These are phyloP conservation scores for Ensete glaucum DNA, from an alignment of 176 grass and related monocot genomes.

Conservation along the genomic window DNA sequence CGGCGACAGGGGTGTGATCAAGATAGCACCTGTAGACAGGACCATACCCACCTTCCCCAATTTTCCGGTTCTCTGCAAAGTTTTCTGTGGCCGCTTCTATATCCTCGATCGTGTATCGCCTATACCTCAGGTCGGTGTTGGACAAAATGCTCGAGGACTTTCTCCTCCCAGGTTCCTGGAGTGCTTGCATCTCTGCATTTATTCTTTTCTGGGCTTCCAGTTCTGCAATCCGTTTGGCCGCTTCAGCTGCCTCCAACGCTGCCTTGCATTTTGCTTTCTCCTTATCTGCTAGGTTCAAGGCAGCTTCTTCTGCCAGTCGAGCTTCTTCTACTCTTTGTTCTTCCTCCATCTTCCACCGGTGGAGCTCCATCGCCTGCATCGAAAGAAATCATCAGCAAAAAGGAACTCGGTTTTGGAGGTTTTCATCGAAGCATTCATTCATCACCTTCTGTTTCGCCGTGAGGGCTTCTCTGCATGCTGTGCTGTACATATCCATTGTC, in stretches of 20 bases:
- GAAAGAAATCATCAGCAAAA: background rate
- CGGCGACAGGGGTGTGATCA: background rate
- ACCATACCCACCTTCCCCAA: constrained; percentile 7
- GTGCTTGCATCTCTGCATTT: background rate
- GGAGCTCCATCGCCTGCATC: background rate
- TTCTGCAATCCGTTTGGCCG: background rate
- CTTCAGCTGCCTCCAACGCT: background rate
- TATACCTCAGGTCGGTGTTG: background rate
- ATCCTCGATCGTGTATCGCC: background rate
- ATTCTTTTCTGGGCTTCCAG: constrained; percentile 1
- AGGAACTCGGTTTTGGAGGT: background rate
- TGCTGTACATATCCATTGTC: constrained; percentile 4
- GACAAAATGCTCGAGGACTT: background rate
- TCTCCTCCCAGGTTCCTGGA: background rate
- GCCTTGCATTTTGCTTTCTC: background rate
- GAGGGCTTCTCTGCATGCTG: constrained; percentile 1
- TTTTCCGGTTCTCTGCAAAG: background rate
- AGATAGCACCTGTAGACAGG: constrained; percentile 6
- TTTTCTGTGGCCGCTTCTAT: background rate
- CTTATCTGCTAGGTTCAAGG: background rate
- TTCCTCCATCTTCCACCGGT: background rate
- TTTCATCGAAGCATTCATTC: too few relatives aligned
- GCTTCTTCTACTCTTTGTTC: background rate
- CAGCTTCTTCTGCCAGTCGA: background rate
- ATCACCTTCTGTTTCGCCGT: background rate